Conservation (phyloP, 2,329 filamentous ascomycete species). For the Pseudogymnoascus pannorum region DNA sequence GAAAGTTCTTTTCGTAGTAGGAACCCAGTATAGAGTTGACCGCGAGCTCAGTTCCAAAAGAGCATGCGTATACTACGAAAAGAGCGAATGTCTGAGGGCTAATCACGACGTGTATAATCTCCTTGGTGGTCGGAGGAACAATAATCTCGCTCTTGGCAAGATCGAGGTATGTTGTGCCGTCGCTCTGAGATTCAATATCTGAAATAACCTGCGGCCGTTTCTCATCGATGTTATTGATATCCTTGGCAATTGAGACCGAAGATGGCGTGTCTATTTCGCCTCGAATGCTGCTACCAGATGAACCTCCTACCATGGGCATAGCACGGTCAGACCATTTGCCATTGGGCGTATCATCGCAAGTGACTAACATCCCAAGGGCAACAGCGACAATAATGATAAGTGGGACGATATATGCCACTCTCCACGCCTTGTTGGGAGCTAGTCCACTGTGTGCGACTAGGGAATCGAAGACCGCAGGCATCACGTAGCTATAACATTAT, state of each 20-base stretch:
- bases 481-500: conserved; percentile 40
- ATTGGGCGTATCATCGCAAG: conserved; percentile 75
- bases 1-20: conserved; percentile 55
- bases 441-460: conserved; percentile 55
- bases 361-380: conserved; percentile 60
- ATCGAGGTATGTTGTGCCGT: conserved; percentile 42
- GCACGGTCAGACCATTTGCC: conserved; percentile 71
- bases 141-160: conserved; percentile 46
- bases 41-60: conserved; percentile 55
- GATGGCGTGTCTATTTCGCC: conserved; percentile 43
- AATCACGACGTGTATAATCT: conserved; percentile 38
- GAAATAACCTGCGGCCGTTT: conserved; percentile 30
- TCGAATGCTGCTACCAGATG: conserved; percentile 16
- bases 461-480: conserved; percentile 83
- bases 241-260: conserved; percentile 37
- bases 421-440: conserved; percentile 65
- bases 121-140: conserved; percentile 48
- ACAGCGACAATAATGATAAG: conserved; percentile 65
- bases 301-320: conserved; percentile 32
- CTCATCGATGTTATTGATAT: conserved; percentile 11
- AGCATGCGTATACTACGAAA: conserved; percentile 52
- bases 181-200: conserved; percentile 31
- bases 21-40: conserved; percentile 53
- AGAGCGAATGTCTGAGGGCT: conserved; percentile 50
- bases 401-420: conserved; percentile 76